These are phyloP conservation scores for Parasarocladium wereldwijsianum DNA, from an alignment of 2,329 filamentous ascomycete genomes.

Conservation along the genomic window DNA sequence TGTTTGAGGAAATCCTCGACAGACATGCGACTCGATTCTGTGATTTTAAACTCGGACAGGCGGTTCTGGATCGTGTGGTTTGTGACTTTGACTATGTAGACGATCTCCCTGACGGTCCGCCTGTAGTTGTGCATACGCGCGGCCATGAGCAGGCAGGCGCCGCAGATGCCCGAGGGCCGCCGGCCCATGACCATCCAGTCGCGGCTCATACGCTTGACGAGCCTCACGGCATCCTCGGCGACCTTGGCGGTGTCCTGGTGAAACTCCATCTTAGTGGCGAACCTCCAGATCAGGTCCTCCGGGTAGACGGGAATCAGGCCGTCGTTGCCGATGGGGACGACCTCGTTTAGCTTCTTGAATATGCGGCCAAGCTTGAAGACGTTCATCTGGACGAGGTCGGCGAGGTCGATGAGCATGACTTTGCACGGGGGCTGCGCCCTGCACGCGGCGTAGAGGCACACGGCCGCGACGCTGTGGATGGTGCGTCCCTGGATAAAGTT, in stretches of 20 bases:
- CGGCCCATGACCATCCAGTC: constrained; percentile 97
- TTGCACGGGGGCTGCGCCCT: constrained; percentile 66
- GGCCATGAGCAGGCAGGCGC: constrained; percentile 85
- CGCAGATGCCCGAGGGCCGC: constrained; percentile 84
- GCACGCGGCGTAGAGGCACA: constrained; percentile 81
- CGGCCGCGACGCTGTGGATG: constrained; percentile 73
- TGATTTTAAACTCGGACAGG: constrained; percentile 79
- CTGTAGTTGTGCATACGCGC: constrained; percentile 98
- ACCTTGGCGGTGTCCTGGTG: constrained; percentile 68
- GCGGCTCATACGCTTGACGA: constrained; percentile 83
- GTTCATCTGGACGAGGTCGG: constrained; percentile 69
- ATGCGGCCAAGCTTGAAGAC: constrained; percentile 85
- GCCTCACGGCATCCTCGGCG: constrained; percentile 72
- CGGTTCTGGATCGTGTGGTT: constrained; percentile 87
- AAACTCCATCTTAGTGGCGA: constrained; percentile 86
- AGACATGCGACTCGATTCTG: constrained; percentile 69
- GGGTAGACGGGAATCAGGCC: constrained; percentile 58
- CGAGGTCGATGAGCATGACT: constrained; percentile 89
- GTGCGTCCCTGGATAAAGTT: constrained; percentile 80
- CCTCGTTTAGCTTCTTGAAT: constrained; percentile 69
- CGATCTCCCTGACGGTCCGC: constrained; percentile 80
- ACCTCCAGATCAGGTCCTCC: constrained; percentile 82
- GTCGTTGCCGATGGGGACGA: constrained; percentile 54
- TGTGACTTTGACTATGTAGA: constrained; percentile 96
- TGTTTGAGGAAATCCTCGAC: constrained; percentile 71